Evolutionary conservation across 129 eudicot species (phyloP).

Genomic region (Flaveria trinervia): DNA sequence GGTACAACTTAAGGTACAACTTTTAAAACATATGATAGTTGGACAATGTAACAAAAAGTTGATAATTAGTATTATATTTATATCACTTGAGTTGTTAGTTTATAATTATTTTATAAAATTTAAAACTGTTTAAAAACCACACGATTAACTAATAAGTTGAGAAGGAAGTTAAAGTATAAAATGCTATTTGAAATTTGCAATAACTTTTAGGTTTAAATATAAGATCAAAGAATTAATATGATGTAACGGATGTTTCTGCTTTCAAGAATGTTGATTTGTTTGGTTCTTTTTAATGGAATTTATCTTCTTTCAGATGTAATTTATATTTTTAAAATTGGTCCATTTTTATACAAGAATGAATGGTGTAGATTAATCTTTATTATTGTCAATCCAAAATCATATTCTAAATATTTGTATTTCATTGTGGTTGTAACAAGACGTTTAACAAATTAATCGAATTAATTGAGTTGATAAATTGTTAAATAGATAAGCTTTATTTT

Average conservation of each 20-base stretch:
- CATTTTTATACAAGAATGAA: not conserved
- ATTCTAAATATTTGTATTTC: not conserved
- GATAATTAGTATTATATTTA: too few relatives aligned
- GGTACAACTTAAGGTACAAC: too few relatives aligned
- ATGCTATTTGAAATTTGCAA: not conserved
- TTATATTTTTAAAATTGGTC: not conserved
- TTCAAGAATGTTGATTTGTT: constrained; percentile 9
- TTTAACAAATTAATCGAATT: not conserved
- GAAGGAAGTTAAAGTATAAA: too few relatives aligned
- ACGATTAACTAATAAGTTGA: too few relatives aligned
- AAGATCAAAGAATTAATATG: not conserved
- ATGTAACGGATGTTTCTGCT: constrained; percentile 8
- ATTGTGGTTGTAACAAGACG: not conserved
- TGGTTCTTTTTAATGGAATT: not conserved
- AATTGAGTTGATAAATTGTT: not conserved
- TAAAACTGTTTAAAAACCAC: too few relatives aligned
- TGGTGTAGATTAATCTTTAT: not conserved
- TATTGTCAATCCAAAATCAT: not conserved
- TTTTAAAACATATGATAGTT: too few relatives aligned
- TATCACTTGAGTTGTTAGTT: too few relatives aligned
- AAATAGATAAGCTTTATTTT: not conserved
- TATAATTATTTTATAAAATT: too few relatives aligned
- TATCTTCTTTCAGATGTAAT: not conserved
- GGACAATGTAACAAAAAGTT: too few relatives aligned
- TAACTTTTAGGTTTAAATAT: not conserved